Conservation (phyloP, 164 flowering plant genomes). For the Nelumbo lutea region DNA sequence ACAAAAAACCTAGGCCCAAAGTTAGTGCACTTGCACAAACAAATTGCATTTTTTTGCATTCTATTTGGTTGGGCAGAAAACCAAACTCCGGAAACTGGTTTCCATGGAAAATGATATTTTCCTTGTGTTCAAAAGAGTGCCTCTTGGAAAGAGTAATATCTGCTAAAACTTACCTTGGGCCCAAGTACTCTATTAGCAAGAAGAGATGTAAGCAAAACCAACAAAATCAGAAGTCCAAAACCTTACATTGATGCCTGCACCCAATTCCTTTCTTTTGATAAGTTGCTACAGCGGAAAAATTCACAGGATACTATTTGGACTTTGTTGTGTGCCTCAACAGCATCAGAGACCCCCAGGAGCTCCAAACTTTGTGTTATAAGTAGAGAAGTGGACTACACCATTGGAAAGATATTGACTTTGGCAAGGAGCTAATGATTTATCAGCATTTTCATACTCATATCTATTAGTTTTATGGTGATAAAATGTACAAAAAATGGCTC, state of each 20-base stretch:
- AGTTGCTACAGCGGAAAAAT: constrained; percentile 30
- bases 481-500: neutral
- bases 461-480: neutral
- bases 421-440: constrained; percentile 1
- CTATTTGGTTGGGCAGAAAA: no score
- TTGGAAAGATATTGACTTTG: neutral
- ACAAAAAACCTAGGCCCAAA: no score
- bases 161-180: constrained; percentile 45
- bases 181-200: constrained; percentile 54
- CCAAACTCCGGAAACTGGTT: no score
- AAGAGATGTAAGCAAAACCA: constrained; percentile 55
- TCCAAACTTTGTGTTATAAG: constrained; percentile 51
- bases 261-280: constrained; percentile 51
- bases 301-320: constrained; percentile 26
- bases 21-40: no score
- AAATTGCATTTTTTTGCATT: no score
- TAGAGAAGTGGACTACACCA: constrained; percentile 54
- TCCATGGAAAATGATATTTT: no score
- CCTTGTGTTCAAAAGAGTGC: no score
- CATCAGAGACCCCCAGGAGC: constrained; percentile 37
- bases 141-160: no score
- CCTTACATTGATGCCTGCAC: constrained; percentile 53
- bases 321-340: constrained; percentile 44
- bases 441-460: neutral
- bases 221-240: constrained; percentile 39